These are phyloP conservation scores for Solanum gandarillasii DNA, from an alignment of 257 asterid species.

Conservation along the genomic window DNA sequence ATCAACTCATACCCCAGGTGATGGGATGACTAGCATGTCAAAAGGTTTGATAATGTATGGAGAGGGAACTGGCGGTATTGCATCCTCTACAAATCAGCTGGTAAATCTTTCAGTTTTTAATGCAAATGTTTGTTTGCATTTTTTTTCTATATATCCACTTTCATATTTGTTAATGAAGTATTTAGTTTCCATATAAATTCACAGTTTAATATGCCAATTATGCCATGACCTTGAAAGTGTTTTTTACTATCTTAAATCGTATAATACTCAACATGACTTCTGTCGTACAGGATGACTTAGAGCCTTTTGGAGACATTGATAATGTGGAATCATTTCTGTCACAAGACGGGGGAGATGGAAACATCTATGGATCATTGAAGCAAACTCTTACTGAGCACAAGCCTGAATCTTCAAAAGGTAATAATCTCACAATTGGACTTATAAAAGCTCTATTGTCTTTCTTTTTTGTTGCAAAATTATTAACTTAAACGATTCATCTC, in stretches of 20 bases:
- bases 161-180: not conserved
- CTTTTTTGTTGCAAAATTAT: not conserved
- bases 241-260: conserved; percentile 25
- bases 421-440: not conserved
- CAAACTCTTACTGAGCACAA: conserved; percentile 27
- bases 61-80: conserved; percentile 68
- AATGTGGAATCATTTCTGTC: conserved; percentile 89
- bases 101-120: conserved; percentile 25
- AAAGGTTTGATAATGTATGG: conserved; percentile 82
- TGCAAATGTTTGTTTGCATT: not conserved
- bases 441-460: not conserved
- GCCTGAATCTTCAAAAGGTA: conserved; percentile 11
- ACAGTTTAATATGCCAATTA: not conserved
- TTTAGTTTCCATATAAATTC: not conserved
- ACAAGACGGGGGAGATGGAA: conserved; percentile 52
- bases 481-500: not conserved
- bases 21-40: conserved; percentile 78
- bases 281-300: conserved; percentile 86
- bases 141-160: not conserved
- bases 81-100: conserved; percentile 87
- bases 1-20: conserved; percentile 96
- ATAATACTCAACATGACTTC: conserved; percentile 59
- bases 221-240: conserved; percentile 4
- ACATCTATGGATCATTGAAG: conserved; percentile 8
- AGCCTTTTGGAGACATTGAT: conserved; percentile 91